Evolutionary conservation across 148 eudicot genomes (phyloP).

Genomic region (Camellia japonica): DNA sequence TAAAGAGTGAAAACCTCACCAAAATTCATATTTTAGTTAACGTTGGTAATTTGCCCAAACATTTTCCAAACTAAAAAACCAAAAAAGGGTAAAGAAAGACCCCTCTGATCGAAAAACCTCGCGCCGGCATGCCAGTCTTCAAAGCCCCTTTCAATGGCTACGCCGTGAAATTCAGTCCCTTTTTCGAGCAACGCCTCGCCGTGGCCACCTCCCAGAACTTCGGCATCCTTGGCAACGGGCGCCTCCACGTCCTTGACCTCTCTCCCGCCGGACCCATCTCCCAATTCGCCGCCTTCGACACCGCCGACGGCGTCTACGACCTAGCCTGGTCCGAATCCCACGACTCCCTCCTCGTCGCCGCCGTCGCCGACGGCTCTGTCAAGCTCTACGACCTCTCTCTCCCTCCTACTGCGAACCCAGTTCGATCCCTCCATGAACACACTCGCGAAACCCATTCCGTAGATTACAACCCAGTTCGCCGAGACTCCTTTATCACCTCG

Average conservation of each 20-base stretch:
- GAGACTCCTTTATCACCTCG: constrained; percentile 74
- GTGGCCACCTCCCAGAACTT: constrained; percentile 94
- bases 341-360: constrained; percentile 76
- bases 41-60: no score
- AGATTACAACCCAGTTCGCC: constrained; percentile 76
- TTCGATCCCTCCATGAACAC: constrained; percentile 79
- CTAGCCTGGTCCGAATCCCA: constrained; percentile 93
- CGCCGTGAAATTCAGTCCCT: constrained; percentile 96
- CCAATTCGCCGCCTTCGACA: constrained; percentile 73
- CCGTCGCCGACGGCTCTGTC: constrained; percentile 81
- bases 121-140: constrained; percentile 62
- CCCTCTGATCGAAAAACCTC: constrained; percentile 2
- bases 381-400: constrained; percentile 83
- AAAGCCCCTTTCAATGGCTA: constrained; percentile 89
- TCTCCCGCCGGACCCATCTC: constrained; percentile 48
- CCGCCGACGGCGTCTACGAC: constrained; percentile 95
- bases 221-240: constrained; percentile 98
- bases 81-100: no score
- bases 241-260: constrained; percentile 77
- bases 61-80: no score
- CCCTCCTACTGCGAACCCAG: constrained; percentile 68
- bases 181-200: constrained; percentile 79
- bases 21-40: no score
- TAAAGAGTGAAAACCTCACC: no score
- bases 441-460: constrained; percentile 72